Evolutionary conservation across 2,329 filamentous ascomycete genomes (phyloP), one percentile per base, ranked within the genome.

Genomic region (Trichoderma atroviride): DNA sequence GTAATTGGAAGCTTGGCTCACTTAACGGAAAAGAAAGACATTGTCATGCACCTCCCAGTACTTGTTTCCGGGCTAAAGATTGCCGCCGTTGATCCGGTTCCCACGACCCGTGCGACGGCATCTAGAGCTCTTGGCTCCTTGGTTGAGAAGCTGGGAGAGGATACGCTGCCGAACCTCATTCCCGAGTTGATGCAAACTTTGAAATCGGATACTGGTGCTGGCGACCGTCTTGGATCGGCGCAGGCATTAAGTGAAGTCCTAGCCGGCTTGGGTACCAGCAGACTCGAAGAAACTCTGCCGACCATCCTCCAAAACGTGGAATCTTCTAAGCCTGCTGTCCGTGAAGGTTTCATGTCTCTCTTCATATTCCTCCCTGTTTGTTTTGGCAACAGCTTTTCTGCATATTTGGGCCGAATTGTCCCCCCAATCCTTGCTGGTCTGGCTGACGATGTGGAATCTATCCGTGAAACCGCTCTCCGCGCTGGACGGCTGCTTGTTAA

Each of bases 301-400:
- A 97, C 95, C 14, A 97, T 99, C 74, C 83, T 99, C 52, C 95
- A 98, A 76, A 99, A 99, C 76, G 95, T 97, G 73, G 90, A 93
- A 74, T 98, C 95, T 75, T 89, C 91, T 74, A 97, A 97, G 81
- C 79, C 96, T 22, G 89, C 94, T 67, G 93, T 99, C 72, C 90
- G 96, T 75, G 96, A 99, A 84, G 96, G 96, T 57, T 99, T 99
- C 84, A 99, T 99, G 96, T 97, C 96, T 9, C 87, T 99, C 52
- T 99, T 99, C 82, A 98, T 99, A 74, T 99, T 97, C 87, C 89
- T 99, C 83, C 96, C 96, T 14, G 96, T 97, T 65, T 99, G 96
- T 82, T 99, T 99, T 76, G 96, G 96, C 76, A 99, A 99, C 86
- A 97, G 94, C 80, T 99, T 99, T 77, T 92, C 96, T 74, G 94